Evolutionary conservation across 495 filamentous ascomycete genomes (phyloP).

Genomic region (Tetracladium setigerum): DNA sequence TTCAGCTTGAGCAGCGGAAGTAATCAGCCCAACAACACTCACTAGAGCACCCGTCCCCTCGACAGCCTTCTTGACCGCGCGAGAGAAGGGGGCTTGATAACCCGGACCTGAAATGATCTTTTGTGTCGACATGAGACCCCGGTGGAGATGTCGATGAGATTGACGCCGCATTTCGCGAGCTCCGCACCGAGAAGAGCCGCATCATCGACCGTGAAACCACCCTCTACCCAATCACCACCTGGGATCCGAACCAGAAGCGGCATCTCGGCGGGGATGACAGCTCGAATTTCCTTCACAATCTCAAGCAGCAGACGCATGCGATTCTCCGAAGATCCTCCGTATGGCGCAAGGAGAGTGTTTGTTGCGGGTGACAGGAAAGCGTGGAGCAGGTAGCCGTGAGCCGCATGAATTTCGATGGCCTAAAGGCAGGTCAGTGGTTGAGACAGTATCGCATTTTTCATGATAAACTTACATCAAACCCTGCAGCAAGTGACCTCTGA

Average conservation of each 20-base stretch:
- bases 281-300: slow-evolving; percentile 43
- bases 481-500: slow-evolving; percentile 45
- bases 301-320: slow-evolving; percentile 48
- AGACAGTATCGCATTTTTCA: too few relatives aligned
- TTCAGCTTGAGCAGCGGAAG: slow-evolving; percentile 46
- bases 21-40: slow-evolving; percentile 55
- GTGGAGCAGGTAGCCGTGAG: slow-evolving; percentile 45
- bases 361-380: slow-evolving; percentile 43
- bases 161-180: slow-evolving; percentile 48
- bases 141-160: slow-evolving; percentile 56
- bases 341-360: slow-evolving; percentile 53
- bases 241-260: slow-evolving; percentile 56
- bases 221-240: slow-evolving; percentile 40
- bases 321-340: slow-evolving; percentile 57
- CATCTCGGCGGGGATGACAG: slow-evolving; percentile 45
- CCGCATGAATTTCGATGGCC: slow-evolving; percentile 32
- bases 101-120: slow-evolving; percentile 47
- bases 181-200: slow-evolving; percentile 44
- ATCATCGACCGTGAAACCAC: slow-evolving; percentile 40
- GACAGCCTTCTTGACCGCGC: slow-evolving; percentile 33
- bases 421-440: too few relatives aligned
- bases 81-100: slow-evolving; percentile 50
- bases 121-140: slow-evolving; percentile 53
- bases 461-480: slow-evolving; percentile 40
- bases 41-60: slow-evolving; percentile 48